Evolutionary conservation across 805 yeast species (phyloP), one percentile per base, ranked within the genome.

Genomic region (Wickerhamomyces hampshirensis): DNA sequence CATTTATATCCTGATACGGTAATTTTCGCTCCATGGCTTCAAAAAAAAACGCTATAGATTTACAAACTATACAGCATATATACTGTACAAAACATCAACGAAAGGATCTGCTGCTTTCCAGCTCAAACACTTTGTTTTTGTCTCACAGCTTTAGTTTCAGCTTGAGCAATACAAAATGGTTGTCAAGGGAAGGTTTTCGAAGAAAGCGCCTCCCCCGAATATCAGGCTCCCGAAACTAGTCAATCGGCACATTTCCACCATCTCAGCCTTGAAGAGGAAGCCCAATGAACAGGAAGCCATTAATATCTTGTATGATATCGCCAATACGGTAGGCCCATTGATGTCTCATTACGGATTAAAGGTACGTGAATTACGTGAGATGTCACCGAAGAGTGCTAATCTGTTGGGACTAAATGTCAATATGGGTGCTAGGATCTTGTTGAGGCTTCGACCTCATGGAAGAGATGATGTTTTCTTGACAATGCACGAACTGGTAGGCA

Each of bases 391-490:
- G 43, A 68, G 74, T 50, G 65, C 71, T 3, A 59, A 68, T 12
- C 61, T 91, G 15, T 61, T 89, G 10, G 98, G 98, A 0, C 61
- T 88, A 44, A 91, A 91, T 57, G 87, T 87, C 6, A 86, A 86
- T 53, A 60, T 60, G 6, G 98, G 98, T 1, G 64, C 64, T 40
- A 83, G 82, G 55, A 77, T 91, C 14, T 69, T 81, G 54, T 52
- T 91, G 9, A 58, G 97, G 39, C 62, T 91, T 24, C 65, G 98
- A 38, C 70, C 72, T 21, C 74, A 77, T 6, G 56, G 62, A 15
- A 73, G 82, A 47, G 68, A 67, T 18, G 48, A 49, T 23, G 49
- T 53, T 38, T 88, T 89, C 55, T 55, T 78, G 14, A 80, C 88
- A 1, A 62, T 80, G 58, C 69, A 77, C 4, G 78, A 77, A 34